Evolutionary conservation across 148 eudicot species (phyloP).

Genomic region (Rhododendron williamsianum): DNA sequence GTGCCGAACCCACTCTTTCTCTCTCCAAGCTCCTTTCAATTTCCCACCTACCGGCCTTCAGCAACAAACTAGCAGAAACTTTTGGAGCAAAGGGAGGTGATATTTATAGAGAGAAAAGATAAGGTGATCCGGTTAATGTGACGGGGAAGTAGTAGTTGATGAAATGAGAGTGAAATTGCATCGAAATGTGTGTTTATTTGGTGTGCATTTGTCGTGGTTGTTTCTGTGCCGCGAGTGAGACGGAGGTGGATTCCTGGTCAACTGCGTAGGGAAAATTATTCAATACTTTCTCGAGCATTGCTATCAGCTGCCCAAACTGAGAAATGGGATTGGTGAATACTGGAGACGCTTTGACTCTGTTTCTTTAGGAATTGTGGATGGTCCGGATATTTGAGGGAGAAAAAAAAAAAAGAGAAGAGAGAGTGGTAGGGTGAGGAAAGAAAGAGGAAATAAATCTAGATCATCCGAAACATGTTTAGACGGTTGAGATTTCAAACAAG

Average conservation of each 20-base stretch:
- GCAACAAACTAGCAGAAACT: neutral
- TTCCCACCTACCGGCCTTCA: constrained; percentile 9
- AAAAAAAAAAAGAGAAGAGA: too few relatives aligned
- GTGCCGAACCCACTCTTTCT: neutral
- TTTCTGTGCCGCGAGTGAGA: neutral
- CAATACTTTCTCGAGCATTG: neutral
- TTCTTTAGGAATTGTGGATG: too few relatives aligned
- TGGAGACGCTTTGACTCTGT: too few relatives aligned
- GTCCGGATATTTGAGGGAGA: too few relatives aligned
- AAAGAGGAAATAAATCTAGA: too few relatives aligned
- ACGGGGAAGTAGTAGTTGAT: constrained; percentile 10
- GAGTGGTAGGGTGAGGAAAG: too few relatives aligned
- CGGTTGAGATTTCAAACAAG: too few relatives aligned
- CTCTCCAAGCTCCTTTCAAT: constrained; percentile 17
- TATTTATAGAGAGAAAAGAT: constrained; percentile 36
- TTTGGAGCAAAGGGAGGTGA: neutral
- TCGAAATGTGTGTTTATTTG: constrained; percentile 14
- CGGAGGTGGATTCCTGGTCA: constrained; percentile 6
- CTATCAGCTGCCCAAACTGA: neutral
- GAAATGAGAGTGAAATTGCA: constrained; percentile 42
- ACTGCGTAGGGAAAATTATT: neutral
- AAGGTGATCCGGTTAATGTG: constrained; percentile 24
- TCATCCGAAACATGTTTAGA: too few relatives aligned
- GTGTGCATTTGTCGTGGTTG: neutral
- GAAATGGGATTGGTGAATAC: neutral